Conservation (phyloP, 2,329 filamentous ascomycete species). For the Aspergillus fijiensis region DNA sequence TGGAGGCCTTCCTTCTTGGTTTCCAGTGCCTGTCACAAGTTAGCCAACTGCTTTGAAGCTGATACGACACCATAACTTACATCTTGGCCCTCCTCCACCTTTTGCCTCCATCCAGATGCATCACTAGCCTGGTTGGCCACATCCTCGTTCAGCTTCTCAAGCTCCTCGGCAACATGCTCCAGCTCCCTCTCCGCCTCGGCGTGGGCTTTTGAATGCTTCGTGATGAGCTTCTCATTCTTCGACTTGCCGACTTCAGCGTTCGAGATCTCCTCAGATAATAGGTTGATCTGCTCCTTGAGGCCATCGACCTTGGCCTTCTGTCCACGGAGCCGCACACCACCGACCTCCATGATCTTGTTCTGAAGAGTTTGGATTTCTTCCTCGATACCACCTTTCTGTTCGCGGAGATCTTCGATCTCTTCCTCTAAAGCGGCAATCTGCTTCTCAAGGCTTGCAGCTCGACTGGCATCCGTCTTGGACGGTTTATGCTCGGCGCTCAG, state of each 20-base stretch:
- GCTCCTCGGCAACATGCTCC: slow-evolving; percentile 67
- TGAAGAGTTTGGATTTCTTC: slow-evolving; percentile 90
- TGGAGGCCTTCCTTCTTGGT: slow-evolving; percentile 78
- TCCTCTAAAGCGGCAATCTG: slow-evolving; percentile 72
- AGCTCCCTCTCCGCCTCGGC: slow-evolving; percentile 78
- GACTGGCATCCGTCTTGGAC: slow-evolving; percentile 74
- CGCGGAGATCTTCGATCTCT: slow-evolving; percentile 75
- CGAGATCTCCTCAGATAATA: slow-evolving; percentile 77
- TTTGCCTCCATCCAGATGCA: slow-evolving; percentile 68
- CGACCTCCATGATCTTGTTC: slow-evolving; percentile 97
- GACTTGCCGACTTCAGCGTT: slow-evolving; percentile 82
- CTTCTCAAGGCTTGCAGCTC: slow-evolving; percentile 71
- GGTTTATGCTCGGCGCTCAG: slow-evolving; percentile 77
- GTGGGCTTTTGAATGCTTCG: slow-evolving; percentile 81
- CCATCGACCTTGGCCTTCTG: slow-evolving; percentile 90
- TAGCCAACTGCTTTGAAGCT: slow-evolving; percentile 19
- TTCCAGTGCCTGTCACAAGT: slow-evolving; percentile 58
- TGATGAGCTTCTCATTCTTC: slow-evolving; percentile 89
- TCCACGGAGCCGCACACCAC: slow-evolving; percentile 84
- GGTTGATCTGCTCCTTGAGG: slow-evolving; percentile 79
- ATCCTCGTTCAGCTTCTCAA: slow-evolving; percentile 75
- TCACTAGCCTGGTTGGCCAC: slow-evolving; percentile 73
- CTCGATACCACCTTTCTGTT: slow-evolving; percentile 86
- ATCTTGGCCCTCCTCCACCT: slow-evolving; percentile 78
- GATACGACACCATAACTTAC: slow-evolving; percentile 31